Base-by-base conservation (phyloP, 1,139 yeast species). In the Taphrina betulina region DNA sequence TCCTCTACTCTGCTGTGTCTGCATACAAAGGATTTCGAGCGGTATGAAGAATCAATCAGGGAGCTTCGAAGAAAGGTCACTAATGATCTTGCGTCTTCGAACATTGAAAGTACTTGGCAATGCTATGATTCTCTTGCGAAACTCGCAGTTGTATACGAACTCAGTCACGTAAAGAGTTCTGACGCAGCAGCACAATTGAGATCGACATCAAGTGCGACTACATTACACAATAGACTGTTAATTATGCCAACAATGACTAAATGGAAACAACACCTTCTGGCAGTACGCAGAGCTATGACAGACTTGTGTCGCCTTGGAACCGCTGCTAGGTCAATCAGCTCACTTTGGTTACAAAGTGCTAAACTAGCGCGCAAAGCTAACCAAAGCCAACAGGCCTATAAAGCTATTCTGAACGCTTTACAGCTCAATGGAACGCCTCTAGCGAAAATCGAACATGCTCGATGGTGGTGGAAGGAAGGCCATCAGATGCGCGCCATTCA, bases 401-500 rank as follows among this genome's bases (percentile, higher is more conserved):
- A 82, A 40, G 78, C 83, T 3, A 79, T 88, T 26, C 80, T 90
- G 68, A 78, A 79, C 57, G 92, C 95, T 0, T 74, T 82, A 69
- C 74, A 76, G 3, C 68, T 0, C 68, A 33, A 50, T 10, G 54
- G 54, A n/a, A 50, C 71, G 45, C 70, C 71, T 0, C 73, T 75
- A 22, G 88, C 94, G 0, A 83, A 81, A 59, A 74, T 85, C 37
- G 96, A 89, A 67, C 85, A 86, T 68, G 87, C 97, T 0, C 82
- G 86, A 58, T 75, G 94, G 5, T 69, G 89, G 50, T 92, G 98
- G 97, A 83, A 82, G 1, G 89, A 87, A 66, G 96, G 95, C 0
- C 94, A 88, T 61, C 89, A 82, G 61, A 80, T 92, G 17, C 84
- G 89, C 63, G 98, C 98, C 0, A 76, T 92, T 38, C 81, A 84